A percentile compares a stretch with the other conserved stretches of the same genome.
Evolutionary conservation across 805 yeast species (phyloP).

Genomic region (Candida pseudofarinosa): DNA sequence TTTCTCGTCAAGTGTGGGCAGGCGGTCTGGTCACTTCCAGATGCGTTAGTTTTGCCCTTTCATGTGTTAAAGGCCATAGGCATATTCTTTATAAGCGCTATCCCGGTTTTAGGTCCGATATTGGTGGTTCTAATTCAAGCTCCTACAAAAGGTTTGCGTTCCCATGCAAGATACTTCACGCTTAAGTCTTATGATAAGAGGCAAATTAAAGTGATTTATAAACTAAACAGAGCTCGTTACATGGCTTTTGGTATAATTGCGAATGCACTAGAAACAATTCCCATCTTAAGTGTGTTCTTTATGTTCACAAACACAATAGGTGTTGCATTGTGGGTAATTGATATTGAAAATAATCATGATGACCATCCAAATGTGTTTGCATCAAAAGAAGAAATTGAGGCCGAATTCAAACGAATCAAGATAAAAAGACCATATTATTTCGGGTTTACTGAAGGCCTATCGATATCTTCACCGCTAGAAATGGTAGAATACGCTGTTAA

Average conservation of each 20-base stretch:
- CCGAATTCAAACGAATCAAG: background rate
- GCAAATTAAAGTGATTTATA: conserved; percentile 37
- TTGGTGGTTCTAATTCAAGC: conserved; percentile 48
- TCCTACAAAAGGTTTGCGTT: conserved; percentile 48
- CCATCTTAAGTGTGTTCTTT: conserved; percentile 50
- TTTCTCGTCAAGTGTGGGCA: conserved; percentile 24
- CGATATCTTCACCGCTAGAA: background rate
- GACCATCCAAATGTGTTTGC: conserved; percentile 1
- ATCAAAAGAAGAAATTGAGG: background rate
- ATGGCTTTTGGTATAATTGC: conserved; percentile 52
- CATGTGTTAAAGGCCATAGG: conserved; percentile 35
- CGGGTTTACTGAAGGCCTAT: background rate
- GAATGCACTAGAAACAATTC: conserved; percentile 49
- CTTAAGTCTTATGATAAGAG: conserved; percentile 47
- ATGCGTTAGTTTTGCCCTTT: conserved; percentile 33
- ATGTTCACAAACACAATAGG: conserved; percentile 57
- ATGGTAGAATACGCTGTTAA: too few species aligned
- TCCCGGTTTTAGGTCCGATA: conserved; percentile 61
- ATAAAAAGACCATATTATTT: background rate
- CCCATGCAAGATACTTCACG: conserved; percentile 54
- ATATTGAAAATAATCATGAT: conserved; percentile 19
- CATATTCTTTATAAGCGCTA: conserved; percentile 37
- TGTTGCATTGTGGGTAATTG: conserved; percentile 61
- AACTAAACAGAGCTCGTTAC: conserved; percentile 36
- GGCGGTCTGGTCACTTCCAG: conserved; percentile 32